Evolutionary conservation across 352 stramenopile species (phyloP), one percentile per base, ranked within the genome.

Genomic region (Phytophthora pseudosyringae): DNA sequence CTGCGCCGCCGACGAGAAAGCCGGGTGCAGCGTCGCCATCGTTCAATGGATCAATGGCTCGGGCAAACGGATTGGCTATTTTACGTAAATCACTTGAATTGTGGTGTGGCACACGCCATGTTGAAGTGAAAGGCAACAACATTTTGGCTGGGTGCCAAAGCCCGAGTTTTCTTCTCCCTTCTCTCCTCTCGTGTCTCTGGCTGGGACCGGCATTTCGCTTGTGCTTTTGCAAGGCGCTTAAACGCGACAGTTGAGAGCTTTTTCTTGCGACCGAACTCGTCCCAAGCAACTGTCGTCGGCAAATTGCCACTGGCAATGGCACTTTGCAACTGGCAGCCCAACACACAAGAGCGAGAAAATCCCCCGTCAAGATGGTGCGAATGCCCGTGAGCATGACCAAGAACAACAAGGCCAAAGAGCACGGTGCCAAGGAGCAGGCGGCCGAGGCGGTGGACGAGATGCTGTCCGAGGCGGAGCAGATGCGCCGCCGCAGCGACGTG

Each of bases 1-100:
- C 25, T 86, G 77, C 38, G 69, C 66, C 7, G 56, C 46, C 18
- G 75, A 68, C n/a, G 59, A 39, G 64, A 68, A 75, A 31, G 66
- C 62, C 2, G 41, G 54, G 13, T 75, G 65, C 46, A 53, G 47
- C 35, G 32, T 5, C 5, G 48, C 13, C 59, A 67, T 71, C 8
- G n/a, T n/a, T n/a, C 5, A 18, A 5, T n/a, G 32, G 25, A 33
- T 64, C 36, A 43, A 31, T 53, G 49, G 33, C n/a, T 54, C 36
- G 5, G 25, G 12, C 21, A 40, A 46, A 35, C n/a, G 11, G 6
- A 38, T 36, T 33, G 13, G 3, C 18, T 45, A 31, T 59, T 59
- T 52, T 28, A 5, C 39, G 38, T 47, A 39, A 39, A 31, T 47
- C 12, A 38, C 3, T 29, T 40, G 1, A 39, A 38, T 32, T 38